A percentile compares a stretch with the other conserved stretches of the same genome.
Conservation (phyloP, 306 rosid genomes). For the Quercus ilex region DNA sequence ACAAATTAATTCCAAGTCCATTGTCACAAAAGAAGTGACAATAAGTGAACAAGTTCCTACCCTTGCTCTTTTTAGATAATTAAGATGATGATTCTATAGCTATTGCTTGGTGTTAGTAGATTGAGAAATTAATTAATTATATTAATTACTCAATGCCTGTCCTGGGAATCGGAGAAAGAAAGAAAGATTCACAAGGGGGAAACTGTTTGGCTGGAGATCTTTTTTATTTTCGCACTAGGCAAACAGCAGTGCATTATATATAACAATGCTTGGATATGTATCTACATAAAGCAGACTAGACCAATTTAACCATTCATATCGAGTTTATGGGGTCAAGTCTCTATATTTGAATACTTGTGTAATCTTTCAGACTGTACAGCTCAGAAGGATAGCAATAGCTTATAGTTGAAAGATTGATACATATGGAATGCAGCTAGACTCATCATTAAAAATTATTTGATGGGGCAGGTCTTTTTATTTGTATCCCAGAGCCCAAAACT, state of each 20-base stretch:
- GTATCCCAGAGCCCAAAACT: neutral
- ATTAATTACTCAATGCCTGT: neutral
- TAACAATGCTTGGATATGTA: neutral
- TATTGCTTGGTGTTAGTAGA: no score
- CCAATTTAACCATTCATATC: neutral
- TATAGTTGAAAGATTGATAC: neutral
- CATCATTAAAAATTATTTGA: neutral
- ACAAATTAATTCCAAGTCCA: slow-evolving; percentile 9
- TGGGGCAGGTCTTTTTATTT: neutral
- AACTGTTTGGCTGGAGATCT: slow-evolving; percentile 3
- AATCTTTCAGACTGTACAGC: neutral
- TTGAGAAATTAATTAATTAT: no score
- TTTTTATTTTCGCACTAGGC: neutral
- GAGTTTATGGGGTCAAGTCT: neutral
- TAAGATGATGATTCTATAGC: neutral
- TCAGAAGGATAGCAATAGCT: neutral
- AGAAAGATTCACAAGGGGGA: neutral
- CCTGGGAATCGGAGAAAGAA: neutral
- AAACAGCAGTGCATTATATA: neutral
- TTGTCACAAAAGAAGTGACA: slow-evolving; percentile 10
- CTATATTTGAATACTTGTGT: neutral
- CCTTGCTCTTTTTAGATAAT: slow-evolving; percentile 33
- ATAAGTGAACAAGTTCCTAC: slow-evolving; percentile 25
- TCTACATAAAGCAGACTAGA: neutral
- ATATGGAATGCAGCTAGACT: neutral